phyloP scores from a whole-genome alignment of 768 basidiomycete species.

The Sistotremastrum suecicum region DNA sequence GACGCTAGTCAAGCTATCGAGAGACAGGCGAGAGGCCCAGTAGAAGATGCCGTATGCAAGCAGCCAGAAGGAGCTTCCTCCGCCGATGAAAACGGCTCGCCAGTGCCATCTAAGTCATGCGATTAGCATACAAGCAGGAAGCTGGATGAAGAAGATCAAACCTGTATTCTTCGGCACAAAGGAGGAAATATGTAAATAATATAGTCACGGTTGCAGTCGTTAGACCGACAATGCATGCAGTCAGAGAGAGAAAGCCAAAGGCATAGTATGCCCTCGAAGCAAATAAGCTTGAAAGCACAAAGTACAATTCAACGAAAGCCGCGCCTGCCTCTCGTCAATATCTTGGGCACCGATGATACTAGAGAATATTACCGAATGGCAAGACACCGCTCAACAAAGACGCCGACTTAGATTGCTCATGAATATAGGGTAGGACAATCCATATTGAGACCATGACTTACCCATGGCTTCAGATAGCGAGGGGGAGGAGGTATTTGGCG shows the following conservation, averaged over 20 bases:
- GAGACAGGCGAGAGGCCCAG: slow-evolving; percentile 74
- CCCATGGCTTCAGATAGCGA: slow-evolving; percentile 74
- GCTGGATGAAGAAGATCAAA: slow-evolving; percentile 17
- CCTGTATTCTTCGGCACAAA: slow-evolving; percentile 94
- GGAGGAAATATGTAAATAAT: slow-evolving; percentile 75
- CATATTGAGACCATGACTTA: slow-evolving; percentile 19
- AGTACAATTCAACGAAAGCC: slow-evolving; percentile 90
- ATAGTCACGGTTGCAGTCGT: slow-evolving; percentile 89
- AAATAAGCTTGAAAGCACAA: slow-evolving; percentile 81
- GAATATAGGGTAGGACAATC: slow-evolving; percentile 3
- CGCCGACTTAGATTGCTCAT: slow-evolving; percentile 25
- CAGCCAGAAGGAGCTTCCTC: slow-evolving; percentile 87
- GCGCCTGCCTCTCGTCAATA: slow-evolving; percentile 41
- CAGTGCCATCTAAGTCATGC: slow-evolving; percentile 71
- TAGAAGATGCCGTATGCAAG: slow-evolving; percentile 81
- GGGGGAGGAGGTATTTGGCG: slow-evolving; percentile 88
- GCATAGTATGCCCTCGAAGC: slow-evolving; percentile 91
- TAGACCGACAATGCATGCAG: slow-evolving; percentile 65
- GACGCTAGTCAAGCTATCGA: slow-evolving; percentile 69
- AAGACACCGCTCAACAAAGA: slow-evolving; percentile 83
- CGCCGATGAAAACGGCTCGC: slow-evolving; percentile 86
- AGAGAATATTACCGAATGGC: slow-evolving; percentile 56
- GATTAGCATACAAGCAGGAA: not conserved
- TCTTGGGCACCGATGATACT: not conserved
- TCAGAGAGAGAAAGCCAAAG: slow-evolving; percentile 88